Evolutionary conservation across 2,329 filamentous ascomycete genomes (phyloP).

Genomic region (Aquanectria penicillioides): DNA sequence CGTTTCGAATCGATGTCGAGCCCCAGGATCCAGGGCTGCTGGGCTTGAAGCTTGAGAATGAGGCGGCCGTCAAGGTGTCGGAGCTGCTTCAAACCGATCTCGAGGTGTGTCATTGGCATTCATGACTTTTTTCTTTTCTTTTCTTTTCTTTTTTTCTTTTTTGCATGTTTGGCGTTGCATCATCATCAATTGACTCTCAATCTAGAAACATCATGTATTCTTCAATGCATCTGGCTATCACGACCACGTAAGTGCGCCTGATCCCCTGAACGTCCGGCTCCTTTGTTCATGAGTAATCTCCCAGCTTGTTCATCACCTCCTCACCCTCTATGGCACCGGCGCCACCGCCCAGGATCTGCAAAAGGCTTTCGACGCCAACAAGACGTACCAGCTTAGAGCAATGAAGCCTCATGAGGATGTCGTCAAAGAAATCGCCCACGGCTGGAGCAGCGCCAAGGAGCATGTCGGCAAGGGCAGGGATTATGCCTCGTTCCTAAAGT

Average conservation of each 20-base stretch:
- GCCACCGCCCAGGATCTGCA: conserved; percentile 70
- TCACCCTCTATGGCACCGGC: conserved; percentile 80
- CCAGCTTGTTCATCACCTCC: conserved; percentile 76
- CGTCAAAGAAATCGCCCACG: conserved; percentile 62
- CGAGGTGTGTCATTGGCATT: conserved; percentile 52
- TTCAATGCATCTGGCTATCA: conserved; percentile 83
- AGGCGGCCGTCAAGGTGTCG: conserved; percentile 70
- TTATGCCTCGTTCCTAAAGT: conserved; percentile 80
- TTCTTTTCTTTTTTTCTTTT: not conserved
- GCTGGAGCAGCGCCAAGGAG: conserved; percentile 63
- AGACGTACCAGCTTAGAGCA: conserved; percentile 70
- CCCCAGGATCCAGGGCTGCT: conserved; percentile 62
- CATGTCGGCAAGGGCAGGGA: conserved; percentile 70
- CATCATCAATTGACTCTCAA: not conserved
- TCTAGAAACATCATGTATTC: conserved; percentile 74
- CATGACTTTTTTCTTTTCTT: not conserved
- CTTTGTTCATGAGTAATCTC: not conserved
- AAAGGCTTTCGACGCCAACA: conserved; percentile 72
- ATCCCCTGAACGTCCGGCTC: not conserved
- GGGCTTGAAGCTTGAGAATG: conserved; percentile 58
- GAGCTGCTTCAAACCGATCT: conserved; percentile 82
- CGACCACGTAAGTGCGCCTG: conserved; percentile 70
- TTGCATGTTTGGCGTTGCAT: too few relatives aligned
- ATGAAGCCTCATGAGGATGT: conserved; percentile 58
- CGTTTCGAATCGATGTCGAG: conserved; percentile 59